These are phyloP conservation scores for Hortiboletus rubellus DNA, from an alignment of 1,284 basidiomycete species.

Conservation along the genomic window DNA sequence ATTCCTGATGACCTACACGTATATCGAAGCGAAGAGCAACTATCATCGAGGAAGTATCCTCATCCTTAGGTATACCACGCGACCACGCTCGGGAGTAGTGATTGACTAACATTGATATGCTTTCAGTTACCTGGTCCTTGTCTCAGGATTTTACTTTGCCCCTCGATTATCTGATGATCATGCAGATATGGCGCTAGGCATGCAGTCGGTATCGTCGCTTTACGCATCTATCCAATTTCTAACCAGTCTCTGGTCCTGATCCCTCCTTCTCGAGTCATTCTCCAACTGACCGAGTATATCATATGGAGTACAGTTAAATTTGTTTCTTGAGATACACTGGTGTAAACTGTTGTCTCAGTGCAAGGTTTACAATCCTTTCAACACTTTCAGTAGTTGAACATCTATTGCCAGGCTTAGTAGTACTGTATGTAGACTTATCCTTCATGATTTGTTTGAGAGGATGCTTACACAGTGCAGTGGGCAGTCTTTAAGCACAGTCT, in stretches of 20 bases:
- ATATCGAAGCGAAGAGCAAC: constrained; percentile 97
- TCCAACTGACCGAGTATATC: constrained; percentile 2
- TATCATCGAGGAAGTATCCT: constrained; percentile 95
- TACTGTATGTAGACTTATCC: no score
- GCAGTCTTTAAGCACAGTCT: no score
- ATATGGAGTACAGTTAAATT: constrained; percentile 15
- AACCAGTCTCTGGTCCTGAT: constrained; percentile 22
- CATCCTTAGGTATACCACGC: constrained; percentile 69
- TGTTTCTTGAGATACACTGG: constrained; percentile 7
- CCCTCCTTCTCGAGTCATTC: background rate
- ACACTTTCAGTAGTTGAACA: no score
- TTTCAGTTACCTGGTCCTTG: constrained; percentile 56
- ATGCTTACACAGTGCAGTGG: no score
- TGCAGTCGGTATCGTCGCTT: constrained; percentile 5
- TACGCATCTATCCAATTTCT: constrained; percentile 9
- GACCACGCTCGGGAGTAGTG: background rate
- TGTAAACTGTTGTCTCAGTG: background rate
- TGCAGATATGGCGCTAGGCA: constrained; percentile 15
- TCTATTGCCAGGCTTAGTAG: no score
- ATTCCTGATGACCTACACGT: constrained; percentile 98
- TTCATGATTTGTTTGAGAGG: no score
- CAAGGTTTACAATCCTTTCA: no score
- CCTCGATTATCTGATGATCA: constrained; percentile 35
- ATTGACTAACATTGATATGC: constrained; percentile 1
- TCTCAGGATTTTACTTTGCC: constrained; percentile 62